Conservation (phyloP, 1,284 basidiomycete genomes). For the Cutaneotrichosporon dermatis region DNA sequence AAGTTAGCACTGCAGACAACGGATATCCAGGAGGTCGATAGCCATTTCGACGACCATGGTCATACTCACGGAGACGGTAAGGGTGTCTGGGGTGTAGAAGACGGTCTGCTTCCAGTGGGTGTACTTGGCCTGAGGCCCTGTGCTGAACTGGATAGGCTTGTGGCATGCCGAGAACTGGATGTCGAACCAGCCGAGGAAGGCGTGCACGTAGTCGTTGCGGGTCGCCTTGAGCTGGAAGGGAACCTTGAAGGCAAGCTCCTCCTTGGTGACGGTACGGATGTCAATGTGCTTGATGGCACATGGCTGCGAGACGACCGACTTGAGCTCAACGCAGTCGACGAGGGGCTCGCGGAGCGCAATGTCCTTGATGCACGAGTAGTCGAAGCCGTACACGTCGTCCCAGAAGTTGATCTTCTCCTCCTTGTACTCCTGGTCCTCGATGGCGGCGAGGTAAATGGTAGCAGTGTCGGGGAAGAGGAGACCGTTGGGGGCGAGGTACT, state of each 20-base stretch:
- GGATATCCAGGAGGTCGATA: no score
- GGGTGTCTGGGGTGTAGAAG: constrained; percentile 81
- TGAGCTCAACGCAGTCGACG: constrained; percentile 95
- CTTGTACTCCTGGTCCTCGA: constrained; percentile 99
- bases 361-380: constrained; percentile 99
- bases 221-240: constrained; percentile 79
- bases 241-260: constrained; percentile 81
- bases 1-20: background rate
- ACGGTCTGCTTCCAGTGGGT: constrained; percentile 99
- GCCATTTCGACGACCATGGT: no score
- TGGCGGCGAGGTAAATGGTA: constrained; percentile 88
- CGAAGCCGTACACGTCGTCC: constrained; percentile 99
- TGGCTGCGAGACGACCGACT: constrained; percentile 85
- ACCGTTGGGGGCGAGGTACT: constrained; percentile 86
- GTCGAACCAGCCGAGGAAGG: constrained; percentile 99
- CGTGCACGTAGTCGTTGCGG: constrained; percentile 92
- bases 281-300: constrained; percentile 87
- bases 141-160: constrained; percentile 91
- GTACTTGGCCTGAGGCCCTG: constrained; percentile 92
- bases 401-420: constrained; percentile 99
- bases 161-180: constrained; percentile 93
- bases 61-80: constrained; percentile 48
- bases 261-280: constrained; percentile 86
- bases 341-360: constrained; percentile 94
- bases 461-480: constrained; percentile 96